Base-by-base conservation (phyloP, 768 basidiomycete genomes). In the Cubamyces lactineus region DNA sequence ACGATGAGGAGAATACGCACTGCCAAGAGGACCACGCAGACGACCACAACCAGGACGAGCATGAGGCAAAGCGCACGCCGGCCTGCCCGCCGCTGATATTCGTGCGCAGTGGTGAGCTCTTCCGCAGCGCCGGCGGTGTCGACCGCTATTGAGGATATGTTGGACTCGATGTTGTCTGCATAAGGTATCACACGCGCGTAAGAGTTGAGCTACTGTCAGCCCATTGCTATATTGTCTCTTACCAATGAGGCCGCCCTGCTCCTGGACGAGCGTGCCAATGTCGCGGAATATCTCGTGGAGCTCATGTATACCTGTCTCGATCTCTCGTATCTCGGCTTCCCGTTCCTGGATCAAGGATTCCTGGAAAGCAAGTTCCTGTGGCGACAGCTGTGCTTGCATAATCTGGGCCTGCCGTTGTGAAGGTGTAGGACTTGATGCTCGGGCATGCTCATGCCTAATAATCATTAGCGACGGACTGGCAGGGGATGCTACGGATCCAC, bases 161-260 rank as follows among this genome's bases (percentile, higher is more conserved):
- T 98, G 42, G 87, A 86, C 73, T 97, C 94, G 70, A 99, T 96
- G 69, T 96, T 96, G 71, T 98, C 96, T 98, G 69, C 9, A 28
- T 19, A 12, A 23, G 5, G 23, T 28, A 30, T 11, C 11, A 34
- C 21, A 39, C 40, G 45, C 50, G 49, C 21, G 59, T 12, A 13
- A 3, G 4, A 3, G 16, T 38, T 24, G 17, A 38, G 9, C 39
- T 48, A 23, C 19, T 34, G 34, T 34, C 34, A 11, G 34, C 34
- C 34, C 34, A 11, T 34, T 34, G 49, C 11, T 23, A 6, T 41
- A 50, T 38, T 17, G 34, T 23, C 34, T 77, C 88, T 53, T 66
- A 96, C 96, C 96, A 54, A 99, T 78, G 91, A 98, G 93, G 53
- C 86, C 85, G 13, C 96, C 96, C 73, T 99, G 97, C 72, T 98